A percentile compares a stretch with the other conserved stretches of the same genome.
Conservation (phyloP, 2,329 filamentous ascomycete species). For the Penicillium sp. region DNA sequence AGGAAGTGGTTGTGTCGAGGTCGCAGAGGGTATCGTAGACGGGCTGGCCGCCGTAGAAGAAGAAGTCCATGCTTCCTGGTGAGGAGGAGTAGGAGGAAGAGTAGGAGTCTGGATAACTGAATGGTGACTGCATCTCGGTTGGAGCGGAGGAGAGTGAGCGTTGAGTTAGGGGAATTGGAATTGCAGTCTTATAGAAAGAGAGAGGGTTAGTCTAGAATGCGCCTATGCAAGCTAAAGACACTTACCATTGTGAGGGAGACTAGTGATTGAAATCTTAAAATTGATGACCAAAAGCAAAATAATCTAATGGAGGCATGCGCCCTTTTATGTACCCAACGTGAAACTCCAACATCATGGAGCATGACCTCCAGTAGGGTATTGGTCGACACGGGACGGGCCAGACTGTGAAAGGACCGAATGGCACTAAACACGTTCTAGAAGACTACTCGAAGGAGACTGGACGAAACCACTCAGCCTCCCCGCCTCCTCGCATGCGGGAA, state of each 20-base stretch:
- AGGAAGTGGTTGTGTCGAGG: conserved; percentile 14
- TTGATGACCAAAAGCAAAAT: background rate
- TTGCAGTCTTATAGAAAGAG: conserved; percentile 14
- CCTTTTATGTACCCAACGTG: conserved; percentile 9
- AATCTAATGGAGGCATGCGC: background rate
- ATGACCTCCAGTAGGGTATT: conserved; percentile 1
- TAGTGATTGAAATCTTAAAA: background rate
- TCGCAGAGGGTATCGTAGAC: conserved; percentile 21
- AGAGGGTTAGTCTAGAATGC: conserved; percentile 11
- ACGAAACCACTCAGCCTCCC: conserved; percentile 17
- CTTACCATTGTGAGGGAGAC: conserved; percentile 22
- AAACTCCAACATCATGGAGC: background rate
- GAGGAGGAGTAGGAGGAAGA: conserved; percentile 23
- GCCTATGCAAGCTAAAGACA: background rate
- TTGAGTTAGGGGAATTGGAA: conserved; percentile 7
- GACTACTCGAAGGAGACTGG: conserved; percentile 3
- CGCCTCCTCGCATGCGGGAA: conserved; percentile 19
- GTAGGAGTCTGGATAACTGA: conserved; percentile 20
- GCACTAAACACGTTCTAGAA: conserved; percentile 7
- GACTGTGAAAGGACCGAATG: background rate
- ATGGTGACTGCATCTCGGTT: conserved; percentile 22
- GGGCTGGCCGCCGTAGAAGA: conserved; percentile 21
- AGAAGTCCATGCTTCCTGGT: conserved; percentile 25
- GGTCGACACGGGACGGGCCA: conserved; percentile 3
- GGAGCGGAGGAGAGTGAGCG: conserved; percentile 3